Base-by-base conservation (phyloP, 768 basidiomycete species). In the Termitomyces sp. region DNA sequence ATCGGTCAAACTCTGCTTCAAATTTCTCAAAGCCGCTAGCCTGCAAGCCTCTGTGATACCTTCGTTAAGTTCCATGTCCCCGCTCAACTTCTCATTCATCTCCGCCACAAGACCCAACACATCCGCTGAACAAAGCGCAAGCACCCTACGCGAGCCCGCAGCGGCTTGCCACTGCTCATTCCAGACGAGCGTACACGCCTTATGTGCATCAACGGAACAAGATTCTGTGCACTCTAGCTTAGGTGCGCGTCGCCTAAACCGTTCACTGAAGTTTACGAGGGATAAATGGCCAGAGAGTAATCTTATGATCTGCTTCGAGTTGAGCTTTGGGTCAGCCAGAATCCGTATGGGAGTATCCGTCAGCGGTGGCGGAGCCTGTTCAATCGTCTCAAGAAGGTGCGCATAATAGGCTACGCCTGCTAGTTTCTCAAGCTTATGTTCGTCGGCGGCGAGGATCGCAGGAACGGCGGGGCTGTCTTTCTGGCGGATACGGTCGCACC, bases 361-460 rank as follows among this genome's bases (percentile, higher is more conserved):
- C n/a, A 61, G 68, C 29, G 61, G 43, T 4, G 58, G 46, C 9
- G 67, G 59, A 53, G 72, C 71, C 31, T 67, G 58, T 36, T 71
- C 72, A 18, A 69, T 47, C 64, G 72, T 71, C 29, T 69, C 70
- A 46, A 74, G 72, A 2, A 76, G 59, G 48, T 76, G 71, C 8
- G 63, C 43, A 57, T 75, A 78, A 61, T 76, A 77, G 31, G 76
- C 71, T 13, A 68, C 59, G 26, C 75, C 77, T n/a, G 66, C 65
- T 8, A 77, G 66, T 7, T 60, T 61, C 16, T 58, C 27, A 5
- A 76, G 60, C 24, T 69, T 65, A 55, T 72, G 62, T 24, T 58
- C 60, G 59, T 77, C 74, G 1, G 73, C 72, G 9, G 65, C 65
- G 27, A 71, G 64, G 50, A 78, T 72, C 4, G 77, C 76, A 9